Evolutionary conservation across 78 protist genomes (phyloP), one percentile per base, ranked within the genome.

Genomic region (Ministeria vibrans): DNA sequence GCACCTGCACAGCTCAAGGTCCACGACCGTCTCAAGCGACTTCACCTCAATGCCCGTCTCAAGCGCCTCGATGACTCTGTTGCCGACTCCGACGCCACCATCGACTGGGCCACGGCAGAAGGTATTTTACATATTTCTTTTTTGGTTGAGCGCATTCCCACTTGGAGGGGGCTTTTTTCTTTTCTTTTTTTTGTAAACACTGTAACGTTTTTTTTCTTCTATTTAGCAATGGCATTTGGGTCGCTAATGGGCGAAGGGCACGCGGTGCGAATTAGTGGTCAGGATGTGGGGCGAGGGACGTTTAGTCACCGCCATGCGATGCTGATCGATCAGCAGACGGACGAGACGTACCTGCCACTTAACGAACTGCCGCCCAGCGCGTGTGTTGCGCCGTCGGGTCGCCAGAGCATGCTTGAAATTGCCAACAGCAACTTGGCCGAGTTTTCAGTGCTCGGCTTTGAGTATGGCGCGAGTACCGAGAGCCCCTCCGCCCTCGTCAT

Each of bases 261-360:
- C 32, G 97, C 90, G 64, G 99, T 97, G 28, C 94, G 98, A 28
- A 79, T 97, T 39, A 73, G 66, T 71, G 98, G 88, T 15, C 86
- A 81, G 66, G 99, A 97, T 77, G 92, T 88, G n/a, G 97, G 94
- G 84, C 83, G 99, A 28, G 99, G 98, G 46, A 97, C 99, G 18
- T 97, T 97, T 87, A 68, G 83, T 25, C 99, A 97, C 74, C 90
- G 99, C 64, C 99, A 97, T 85, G 86, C 92, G n/a, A 96, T 93
- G 9, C 55, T 94, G 30, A 91, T 87, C 85, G 97, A 95, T 86
- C 97, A 92, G 82, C 79, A 75, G 55, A 83, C 70, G 23, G 88
- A 75, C 28, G 30, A 36, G 7, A 36, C 11, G 28, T 82, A 82
- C 83, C 22, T 30, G 7, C 88, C 92, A 30, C 89, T 90, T 30